These are phyloP conservation scores for Zelopaecilomyces penicillatus DNA, from an alignment of 2,329 filamentous ascomycete species.

Conservation along the genomic window DNA sequence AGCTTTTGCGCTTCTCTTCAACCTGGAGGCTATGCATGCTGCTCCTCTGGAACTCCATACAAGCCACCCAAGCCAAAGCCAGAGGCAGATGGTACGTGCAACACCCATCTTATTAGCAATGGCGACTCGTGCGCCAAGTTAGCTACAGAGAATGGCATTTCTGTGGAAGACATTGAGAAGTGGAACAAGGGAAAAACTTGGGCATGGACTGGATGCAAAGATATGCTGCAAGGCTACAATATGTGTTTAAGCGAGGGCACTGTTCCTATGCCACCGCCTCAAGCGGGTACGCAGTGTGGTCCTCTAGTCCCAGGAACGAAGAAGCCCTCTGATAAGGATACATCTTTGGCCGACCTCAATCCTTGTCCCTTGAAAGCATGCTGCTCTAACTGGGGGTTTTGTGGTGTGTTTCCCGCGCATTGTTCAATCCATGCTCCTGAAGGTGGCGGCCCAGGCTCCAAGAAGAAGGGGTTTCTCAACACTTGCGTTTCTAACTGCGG, in stretches of 20 bases:
- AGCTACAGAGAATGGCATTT: constrained; percentile 13
- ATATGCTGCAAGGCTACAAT: constrained; percentile 6
- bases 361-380: constrained; percentile 22
- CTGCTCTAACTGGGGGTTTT: constrained; percentile 30
- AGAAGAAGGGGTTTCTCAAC: constrained; percentile 4
- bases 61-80: constrained; percentile 27
- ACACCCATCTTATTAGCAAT: constrained; percentile 20
- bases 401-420: constrained; percentile 31
- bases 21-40: constrained; percentile 28
- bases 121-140: constrained; percentile 27
- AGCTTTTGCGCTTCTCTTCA: constrained; percentile 24
- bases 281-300: constrained; percentile 14
- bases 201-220: constrained; percentile 16
- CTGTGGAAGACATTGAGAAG: constrained; percentile 10
- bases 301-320: constrained; percentile 16
- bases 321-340: constrained; percentile 7
- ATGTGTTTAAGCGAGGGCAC: constrained; percentile 16
- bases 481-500: constrained; percentile 17
- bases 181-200: constrained; percentile 19
- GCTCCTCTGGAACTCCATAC: constrained; percentile 24
- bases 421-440: no score
- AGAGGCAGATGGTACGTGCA: constrained; percentile 27
- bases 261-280: constrained; percentile 14
- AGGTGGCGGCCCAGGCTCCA: not conserved
- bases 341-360: constrained; percentile 15